Conservation (phyloP, 768 basidiomycete species). For the Jaapia argillacea region DNA sequence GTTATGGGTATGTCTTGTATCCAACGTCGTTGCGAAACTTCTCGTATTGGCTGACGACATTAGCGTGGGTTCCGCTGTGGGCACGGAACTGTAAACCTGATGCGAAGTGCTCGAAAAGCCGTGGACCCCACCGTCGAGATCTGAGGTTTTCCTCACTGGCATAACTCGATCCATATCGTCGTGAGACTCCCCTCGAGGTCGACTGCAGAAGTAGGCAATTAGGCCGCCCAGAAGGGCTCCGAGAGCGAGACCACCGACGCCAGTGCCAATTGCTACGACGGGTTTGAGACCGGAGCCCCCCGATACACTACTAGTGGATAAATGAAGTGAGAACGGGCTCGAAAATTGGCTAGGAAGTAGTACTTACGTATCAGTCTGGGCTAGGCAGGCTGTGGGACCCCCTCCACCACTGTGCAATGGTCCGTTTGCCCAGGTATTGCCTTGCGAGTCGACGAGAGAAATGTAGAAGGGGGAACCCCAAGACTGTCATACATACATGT, state of each 20-base stretch:
- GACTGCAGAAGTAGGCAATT: conserved; percentile 1
- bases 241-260: conserved; percentile 12
- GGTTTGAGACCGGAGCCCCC: neutral
- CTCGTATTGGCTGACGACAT: too few species aligned
- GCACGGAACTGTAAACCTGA: too few species aligned
- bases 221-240: conserved; percentile 13
- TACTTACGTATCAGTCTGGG: conserved; percentile 6
- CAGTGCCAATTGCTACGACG: conserved; percentile 15
- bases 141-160: neutral
- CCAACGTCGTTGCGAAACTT: too few species aligned
- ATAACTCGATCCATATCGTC: too few species aligned
- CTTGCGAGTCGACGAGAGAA: conserved; percentile 39
- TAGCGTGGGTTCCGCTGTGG: too few species aligned
- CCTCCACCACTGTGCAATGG: conserved; percentile 43
- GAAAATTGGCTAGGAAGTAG: neutral
- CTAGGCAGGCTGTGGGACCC: conserved; percentile 31
- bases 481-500: conserved; percentile 20
- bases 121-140: neutral
- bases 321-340: neutral
- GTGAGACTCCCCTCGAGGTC: neutral
- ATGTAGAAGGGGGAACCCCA: conserved; percentile 49
- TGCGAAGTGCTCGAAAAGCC: too few species aligned
- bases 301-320: neutral
- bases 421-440: conserved; percentile 45
- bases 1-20: too few species aligned